These are phyloP conservation scores for Populus hybrid DNA, from an alignment of 441 rosid species.

Conservation along the genomic window DNA sequence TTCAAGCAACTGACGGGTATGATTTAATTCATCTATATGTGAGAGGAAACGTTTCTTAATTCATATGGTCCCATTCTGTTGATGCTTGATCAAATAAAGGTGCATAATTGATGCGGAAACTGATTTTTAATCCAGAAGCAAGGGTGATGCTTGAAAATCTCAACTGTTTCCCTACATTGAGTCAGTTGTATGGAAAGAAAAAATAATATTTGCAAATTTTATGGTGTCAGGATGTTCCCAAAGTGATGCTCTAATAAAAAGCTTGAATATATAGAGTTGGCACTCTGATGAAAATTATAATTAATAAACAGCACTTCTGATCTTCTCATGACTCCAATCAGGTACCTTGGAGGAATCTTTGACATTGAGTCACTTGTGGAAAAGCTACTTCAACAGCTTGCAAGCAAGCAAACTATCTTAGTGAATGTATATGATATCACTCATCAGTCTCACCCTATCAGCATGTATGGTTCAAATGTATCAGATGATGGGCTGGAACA, in stretches of 20 bases:
- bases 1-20: constrained; percentile 83
- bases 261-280: neutral
- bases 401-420: constrained; percentile 85
- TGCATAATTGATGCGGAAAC: neutral
- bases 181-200: neutral
- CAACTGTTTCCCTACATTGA: neutral
- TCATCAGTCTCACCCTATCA: constrained; percentile 64
- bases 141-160: neutral
- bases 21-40: constrained; percentile 11
- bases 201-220: neutral
- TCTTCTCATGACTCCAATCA: constrained; percentile 23
- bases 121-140: neutral
- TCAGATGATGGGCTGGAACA: constrained; percentile 52
- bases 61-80: neutral
- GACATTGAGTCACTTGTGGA: constrained; percentile 86
- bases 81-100: neutral
- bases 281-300: constrained; percentile 3
- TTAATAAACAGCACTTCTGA: constrained; percentile 12
- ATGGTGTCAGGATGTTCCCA: neutral
- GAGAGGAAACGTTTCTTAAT: neutral
- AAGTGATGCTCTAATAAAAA: neutral
- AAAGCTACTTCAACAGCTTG: constrained; percentile 88
- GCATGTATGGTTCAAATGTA: constrained; percentile 80
- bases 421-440: constrained; percentile 85
- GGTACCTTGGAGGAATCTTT: constrained; percentile 90